Evolutionary conservation across 345 rosid species (phyloP), one percentile per base, ranked within the genome.

Genomic region (Hibiscus syriacus): DNA sequence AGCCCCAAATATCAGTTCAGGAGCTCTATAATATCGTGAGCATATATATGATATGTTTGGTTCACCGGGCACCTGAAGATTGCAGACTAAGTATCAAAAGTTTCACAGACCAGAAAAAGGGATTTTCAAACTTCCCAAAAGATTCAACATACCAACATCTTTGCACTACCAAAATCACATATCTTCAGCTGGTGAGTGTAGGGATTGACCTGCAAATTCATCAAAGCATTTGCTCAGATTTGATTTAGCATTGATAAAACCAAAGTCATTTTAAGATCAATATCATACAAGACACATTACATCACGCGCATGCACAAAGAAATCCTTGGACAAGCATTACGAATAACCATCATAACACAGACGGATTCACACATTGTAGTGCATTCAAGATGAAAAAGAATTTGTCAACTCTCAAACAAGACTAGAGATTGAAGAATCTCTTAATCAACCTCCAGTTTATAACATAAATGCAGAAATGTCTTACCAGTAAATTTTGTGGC

Each of bases 121-220:
- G 27, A 76, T 6, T 56, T 60, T 6, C 22, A 50, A 64, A 55
- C 41, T 17, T 26, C 29, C 56, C 26, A 26, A 56, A 41, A 55
- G 23, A 38, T 3, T 34, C 30, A 76, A 76, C 84, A 68, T 89
- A 93, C 99, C 97, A 94, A 80, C 87, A 80, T 94, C 92, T 94
- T 94, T 68, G 99, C 99, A 71, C 97, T 94, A 30, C 99, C 99
- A 68, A 91, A 94, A 79, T 94, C 99, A 32, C 99, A 94, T 32
- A 94, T 89, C 78, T 91, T 94, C 74, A 94, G 71, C 76, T 89
- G 92, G 74, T 89, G 95, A 16, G 92, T 85, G 55, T 84, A 89
- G 69, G 97, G 90, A 79, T 91, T 94, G 69, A 91, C 98, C 98
- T 90, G 82, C 77, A 55, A 72, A 77, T 20, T 32, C 43, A 79